These are phyloP conservation scores for Alternaria solani DNA, from an alignment of 2,329 filamentous ascomycete species.

Conservation along the genomic window DNA sequence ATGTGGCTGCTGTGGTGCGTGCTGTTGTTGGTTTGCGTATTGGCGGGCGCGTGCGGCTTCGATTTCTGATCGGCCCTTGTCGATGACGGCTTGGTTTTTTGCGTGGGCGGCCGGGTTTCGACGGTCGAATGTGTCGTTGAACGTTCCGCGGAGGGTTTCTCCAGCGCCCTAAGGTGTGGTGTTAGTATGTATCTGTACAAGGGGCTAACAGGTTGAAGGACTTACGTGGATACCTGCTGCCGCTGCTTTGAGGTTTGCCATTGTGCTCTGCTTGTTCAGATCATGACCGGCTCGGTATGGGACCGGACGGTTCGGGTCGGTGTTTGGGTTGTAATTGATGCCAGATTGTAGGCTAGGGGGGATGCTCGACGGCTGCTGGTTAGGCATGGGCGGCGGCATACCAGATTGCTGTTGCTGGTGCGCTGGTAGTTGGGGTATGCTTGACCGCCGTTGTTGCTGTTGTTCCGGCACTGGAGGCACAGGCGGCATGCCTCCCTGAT, in stretches of 20 bases:
- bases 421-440: conserved; percentile 7
- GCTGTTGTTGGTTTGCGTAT: conserved; percentile 3
- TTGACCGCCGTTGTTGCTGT: conserved; percentile 6
- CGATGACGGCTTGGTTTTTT: conserved; percentile 45
- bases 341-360: conserved; percentile 12
- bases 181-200: conserved; percentile 7
- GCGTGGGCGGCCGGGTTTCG: conserved; percentile 40
- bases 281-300: conserved; percentile 36
- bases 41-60: conserved; percentile 31
- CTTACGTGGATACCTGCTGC: conserved; percentile 49
- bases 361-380: conserved; percentile 4
- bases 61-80: conserved; percentile 43
- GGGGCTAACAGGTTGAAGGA: background rate
- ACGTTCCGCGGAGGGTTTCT: conserved; percentile 47
- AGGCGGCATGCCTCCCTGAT: conserved; percentile 9
- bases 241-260: conserved; percentile 46
- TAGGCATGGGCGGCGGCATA: conserved; percentile 14
- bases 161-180: conserved; percentile 38
- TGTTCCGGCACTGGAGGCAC: conserved; percentile 8
- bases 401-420: conserved; percentile 25
- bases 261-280: conserved; percentile 37
- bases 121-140: conserved; percentile 45
- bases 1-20: conserved; percentile 3
- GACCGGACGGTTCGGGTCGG: conserved; percentile 28
- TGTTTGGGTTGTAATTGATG: conserved; percentile 14